Evolutionary conservation across 2,329 filamentous ascomycete species (phyloP).

Genomic region (Blumeriella jaapii): DNA sequence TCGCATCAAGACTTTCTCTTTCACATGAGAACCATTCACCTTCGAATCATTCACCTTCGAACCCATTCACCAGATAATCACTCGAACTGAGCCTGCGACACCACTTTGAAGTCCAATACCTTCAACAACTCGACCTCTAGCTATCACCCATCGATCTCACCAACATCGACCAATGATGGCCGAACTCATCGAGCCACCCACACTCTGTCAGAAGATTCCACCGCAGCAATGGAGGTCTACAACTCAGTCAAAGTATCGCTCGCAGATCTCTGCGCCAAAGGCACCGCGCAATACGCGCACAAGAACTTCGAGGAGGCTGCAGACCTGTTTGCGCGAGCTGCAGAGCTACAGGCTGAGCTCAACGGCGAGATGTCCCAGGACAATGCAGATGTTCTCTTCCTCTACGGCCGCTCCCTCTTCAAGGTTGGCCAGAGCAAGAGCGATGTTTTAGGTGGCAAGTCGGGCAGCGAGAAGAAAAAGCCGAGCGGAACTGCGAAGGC

Average conservation of each 20-base stretch:
- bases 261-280: conserved; percentile 65
- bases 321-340: conserved; percentile 79
- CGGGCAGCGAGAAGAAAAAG: conserved; percentile 44
- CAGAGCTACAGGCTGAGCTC: conserved; percentile 78
- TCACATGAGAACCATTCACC: no score
- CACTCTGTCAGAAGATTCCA: conserved; percentile 14
- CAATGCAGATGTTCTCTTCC: conserved; percentile 88
- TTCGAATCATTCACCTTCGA: no score
- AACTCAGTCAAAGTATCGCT: conserved; percentile 47
- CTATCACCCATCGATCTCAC: no score
- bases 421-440: conserved; percentile 90
- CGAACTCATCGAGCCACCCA: conserved; percentile 21
- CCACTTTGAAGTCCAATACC: no score
- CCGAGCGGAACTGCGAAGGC: conserved; percentile 32
- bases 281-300: conserved; percentile 73
- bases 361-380: conserved; percentile 85
- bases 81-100: no score
- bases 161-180: conserved; percentile 19
- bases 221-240: conserved; percentile 20
- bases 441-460: conserved; percentile 80
- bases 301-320: conserved; percentile 81
- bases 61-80: no score
- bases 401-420: conserved; percentile 89
- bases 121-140: no score
- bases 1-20: no score